Percentiles rank a stretch among this genome's conserved stretches.
Conservation (phyloP, 1,139 yeast genomes). For the Saccharomyces hybrid region DNA sequence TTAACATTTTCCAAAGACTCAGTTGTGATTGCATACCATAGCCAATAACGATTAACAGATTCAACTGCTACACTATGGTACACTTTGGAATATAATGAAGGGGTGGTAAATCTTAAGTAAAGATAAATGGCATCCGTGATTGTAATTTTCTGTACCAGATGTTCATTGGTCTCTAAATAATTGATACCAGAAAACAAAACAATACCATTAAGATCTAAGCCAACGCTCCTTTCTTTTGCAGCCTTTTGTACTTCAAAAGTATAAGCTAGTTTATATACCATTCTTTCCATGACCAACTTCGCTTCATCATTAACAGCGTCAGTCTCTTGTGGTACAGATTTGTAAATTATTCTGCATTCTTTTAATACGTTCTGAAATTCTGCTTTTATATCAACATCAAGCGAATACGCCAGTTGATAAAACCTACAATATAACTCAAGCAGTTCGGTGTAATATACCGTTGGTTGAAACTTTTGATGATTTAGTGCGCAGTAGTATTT, state of each 20-base stretch:
- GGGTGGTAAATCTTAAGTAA: constrained; percentile 32
- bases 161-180: constrained; percentile 18
- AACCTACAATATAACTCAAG: constrained; percentile 17
- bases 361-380: constrained; percentile 33
- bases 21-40: constrained; percentile 34
- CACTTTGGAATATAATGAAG: constrained; percentile 28
- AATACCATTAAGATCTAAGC: constrained; percentile 31
- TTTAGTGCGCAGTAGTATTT: constrained; percentile 13
- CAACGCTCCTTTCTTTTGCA: constrained; percentile 25
- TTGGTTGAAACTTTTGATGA: constrained; percentile 2
- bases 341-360: constrained; percentile 24
- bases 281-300: constrained; percentile 29
- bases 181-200: constrained; percentile 30
- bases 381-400: constrained; percentile 48
- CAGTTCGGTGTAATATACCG: constrained; percentile 21
- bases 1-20: constrained; percentile 28
- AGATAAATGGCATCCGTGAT: constrained; percentile 29
- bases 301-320: constrained; percentile 26
- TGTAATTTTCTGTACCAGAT: constrained; percentile 14
- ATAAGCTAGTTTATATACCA: constrained; percentile 35
- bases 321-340: constrained; percentile 25
- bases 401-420: constrained; percentile 19
- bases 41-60: constrained; percentile 40
- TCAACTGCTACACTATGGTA: constrained; percentile 30
- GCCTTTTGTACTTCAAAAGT: constrained; percentile 29